These are phyloP conservation scores for Tolypocladium paradoxum DNA, from an alignment of 2,329 filamentous ascomycete species.

Conservation along the genomic window DNA sequence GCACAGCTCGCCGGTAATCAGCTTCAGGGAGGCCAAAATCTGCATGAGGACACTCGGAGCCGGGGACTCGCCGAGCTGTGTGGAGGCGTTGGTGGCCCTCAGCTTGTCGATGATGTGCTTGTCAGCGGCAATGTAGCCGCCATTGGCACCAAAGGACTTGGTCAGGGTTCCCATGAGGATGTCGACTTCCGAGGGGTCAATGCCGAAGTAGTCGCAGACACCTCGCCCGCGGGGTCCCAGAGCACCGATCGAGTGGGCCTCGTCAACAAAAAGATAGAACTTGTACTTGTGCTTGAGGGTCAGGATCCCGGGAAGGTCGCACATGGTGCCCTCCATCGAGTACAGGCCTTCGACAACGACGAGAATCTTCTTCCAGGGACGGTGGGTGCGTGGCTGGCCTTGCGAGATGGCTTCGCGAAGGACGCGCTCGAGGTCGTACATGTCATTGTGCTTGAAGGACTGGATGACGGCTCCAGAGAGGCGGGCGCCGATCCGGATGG, in stretches of 20 bases:
- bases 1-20: conserved; percentile 79
- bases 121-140: conserved; percentile 85
- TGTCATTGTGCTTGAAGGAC: conserved; percentile 97
- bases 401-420: conserved; percentile 90
- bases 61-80: conserved; percentile 78
- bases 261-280: conserved; percentile 90
- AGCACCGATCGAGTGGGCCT: conserved; percentile 92
- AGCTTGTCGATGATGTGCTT: conserved; percentile 91
- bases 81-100: conserved; percentile 72
- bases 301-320: conserved; percentile 84
- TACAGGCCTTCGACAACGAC: conserved; percentile 95
- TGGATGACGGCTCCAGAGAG: conserved; percentile 89
- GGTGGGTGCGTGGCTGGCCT: conserved; percentile 94
- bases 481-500: conserved; percentile 89
- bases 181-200: conserved; percentile 80
- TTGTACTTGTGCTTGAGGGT: conserved; percentile 91
- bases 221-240: conserved; percentile 80
- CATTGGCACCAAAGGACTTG: conserved; percentile 97
- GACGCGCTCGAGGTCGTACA: conserved; percentile 72
- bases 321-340: conserved; percentile 99
- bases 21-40: conserved; percentile 73
- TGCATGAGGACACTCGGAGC: conserved; percentile 82
- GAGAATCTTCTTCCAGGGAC: conserved; percentile 98
- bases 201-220: conserved; percentile 93
- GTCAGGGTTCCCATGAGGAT: conserved; percentile 97